These are phyloP conservation scores for Populus ilicifolia DNA, from an alignment of 345 rosid species.

Conservation along the genomic window DNA sequence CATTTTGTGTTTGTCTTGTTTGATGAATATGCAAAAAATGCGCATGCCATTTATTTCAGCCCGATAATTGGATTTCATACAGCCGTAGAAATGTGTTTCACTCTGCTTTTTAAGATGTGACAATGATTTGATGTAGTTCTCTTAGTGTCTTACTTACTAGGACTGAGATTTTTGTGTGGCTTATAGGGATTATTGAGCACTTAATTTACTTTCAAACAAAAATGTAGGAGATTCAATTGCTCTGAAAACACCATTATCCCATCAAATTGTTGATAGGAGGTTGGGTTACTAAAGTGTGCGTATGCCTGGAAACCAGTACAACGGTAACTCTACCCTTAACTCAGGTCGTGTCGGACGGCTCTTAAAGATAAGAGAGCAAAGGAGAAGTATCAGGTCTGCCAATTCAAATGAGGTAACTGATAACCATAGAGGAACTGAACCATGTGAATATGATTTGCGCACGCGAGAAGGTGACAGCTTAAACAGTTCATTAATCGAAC, in stretches of 20 bases:
- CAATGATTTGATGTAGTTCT: not conserved
- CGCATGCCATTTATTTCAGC: constrained; percentile 20
- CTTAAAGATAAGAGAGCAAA: constrained; percentile 63
- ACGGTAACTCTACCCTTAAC: constrained; percentile 52
- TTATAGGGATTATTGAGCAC: constrained; percentile 7
- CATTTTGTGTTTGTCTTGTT: constrained; percentile 20
- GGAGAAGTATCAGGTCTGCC: constrained; percentile 49
- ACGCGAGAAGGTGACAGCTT: constrained; percentile 49
- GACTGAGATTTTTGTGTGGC: constrained; percentile 26
- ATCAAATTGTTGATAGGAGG: constrained; percentile 25
- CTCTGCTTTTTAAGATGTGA: constrained; percentile 17
- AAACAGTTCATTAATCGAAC: constrained; percentile 50
- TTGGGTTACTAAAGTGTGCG: constrained; percentile 48
- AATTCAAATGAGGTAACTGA: constrained; percentile 53
- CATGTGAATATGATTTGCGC: constrained; percentile 47
- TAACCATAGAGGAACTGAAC: constrained; percentile 27
- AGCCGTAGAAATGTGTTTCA: constrained; percentile 26
- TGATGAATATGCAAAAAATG: constrained; percentile 15
- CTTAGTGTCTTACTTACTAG: constrained; percentile 8
- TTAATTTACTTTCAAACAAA: constrained; percentile 25
- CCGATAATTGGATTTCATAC: constrained; percentile 16
- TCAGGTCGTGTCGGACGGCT: constrained; percentile 68
- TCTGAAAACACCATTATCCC: constrained; percentile 18
- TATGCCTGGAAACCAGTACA: constrained; percentile 94
- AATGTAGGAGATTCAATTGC: constrained; percentile 52